Evolutionary conservation across 163 green algal genomes (phyloP).

Genomic region (Scenedesmus sp.): DNA sequence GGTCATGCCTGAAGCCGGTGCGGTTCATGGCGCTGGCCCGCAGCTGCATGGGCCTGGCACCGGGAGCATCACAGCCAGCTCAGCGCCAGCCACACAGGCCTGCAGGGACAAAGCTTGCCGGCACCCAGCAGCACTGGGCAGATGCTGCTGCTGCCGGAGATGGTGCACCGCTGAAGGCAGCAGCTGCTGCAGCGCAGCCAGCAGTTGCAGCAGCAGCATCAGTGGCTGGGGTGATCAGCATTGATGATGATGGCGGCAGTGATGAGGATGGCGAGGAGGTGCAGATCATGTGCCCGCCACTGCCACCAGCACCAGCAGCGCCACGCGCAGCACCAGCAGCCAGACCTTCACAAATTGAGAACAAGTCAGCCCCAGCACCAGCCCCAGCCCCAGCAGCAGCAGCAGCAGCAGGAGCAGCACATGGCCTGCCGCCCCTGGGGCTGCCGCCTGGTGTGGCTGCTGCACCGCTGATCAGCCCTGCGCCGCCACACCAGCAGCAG

Average conservation of each 20-base stretch:
- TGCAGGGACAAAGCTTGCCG: neutral
- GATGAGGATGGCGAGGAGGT: neutral
- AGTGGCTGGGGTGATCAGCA: neutral
- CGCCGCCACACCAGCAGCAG: neutral
- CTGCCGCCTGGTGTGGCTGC: conserved; percentile 11
- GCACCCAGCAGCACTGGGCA: neutral
- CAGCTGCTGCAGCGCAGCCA: neutral
- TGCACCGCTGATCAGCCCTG: neutral
- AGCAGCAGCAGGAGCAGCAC: conserved; percentile 10
- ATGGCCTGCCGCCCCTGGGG: neutral
- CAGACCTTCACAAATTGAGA: neutral
- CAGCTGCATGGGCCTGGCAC: conserved; percentile 13
- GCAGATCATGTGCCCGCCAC: neutral
- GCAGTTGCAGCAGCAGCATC: neutral
- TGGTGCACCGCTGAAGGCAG: neutral
- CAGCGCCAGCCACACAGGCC: too few species aligned
- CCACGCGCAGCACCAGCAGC: neutral
- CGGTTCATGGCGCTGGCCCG: neutral
- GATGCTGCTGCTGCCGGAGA: neutral
- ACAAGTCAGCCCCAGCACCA: neutral
- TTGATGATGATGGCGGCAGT: neutral
- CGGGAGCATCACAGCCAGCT: neutral
- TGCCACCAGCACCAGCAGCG: conserved; percentile 3
- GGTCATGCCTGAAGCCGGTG: neutral
- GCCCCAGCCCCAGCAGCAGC: neutral